Percentiles rank a stretch among this genome's conserved stretches.
Evolutionary conservation across 1,284 basidiomycete genomes (phyloP).

Genomic region (Hortiboletus rubellus): DNA sequence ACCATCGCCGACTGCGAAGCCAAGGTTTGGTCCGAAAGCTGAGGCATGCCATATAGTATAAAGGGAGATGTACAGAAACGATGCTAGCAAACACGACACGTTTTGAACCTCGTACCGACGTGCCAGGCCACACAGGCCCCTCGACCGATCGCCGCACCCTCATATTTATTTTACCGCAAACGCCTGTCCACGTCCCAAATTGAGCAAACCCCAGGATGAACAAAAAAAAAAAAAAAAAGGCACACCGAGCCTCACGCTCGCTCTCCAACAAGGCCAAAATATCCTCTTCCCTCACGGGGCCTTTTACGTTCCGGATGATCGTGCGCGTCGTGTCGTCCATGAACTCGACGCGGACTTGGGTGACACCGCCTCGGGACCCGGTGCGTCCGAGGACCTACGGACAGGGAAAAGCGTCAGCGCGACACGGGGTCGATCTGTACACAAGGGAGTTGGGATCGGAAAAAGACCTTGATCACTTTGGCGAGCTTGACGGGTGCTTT

Average conservation of each 20-base stretch:
- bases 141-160: too few relatives aligned
- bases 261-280: conserved; percentile 97
- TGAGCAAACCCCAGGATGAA: background rate
- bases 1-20: background rate
- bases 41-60: conserved; percentile 3
- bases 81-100: background rate
- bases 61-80: conserved; percentile 1
- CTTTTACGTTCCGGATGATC: conserved; percentile 99
- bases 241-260: conserved; percentile 98
- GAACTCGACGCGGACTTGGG: conserved; percentile 99
- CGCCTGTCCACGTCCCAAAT: conserved; percentile 9
- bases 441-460: background rate
- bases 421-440: background rate
- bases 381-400: conserved; percentile 95
- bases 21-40: background rate
- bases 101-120: background rate
- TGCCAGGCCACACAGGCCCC: too few relatives aligned
- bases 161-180: conserved; percentile 11
- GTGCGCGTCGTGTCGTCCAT: conserved; percentile 96
- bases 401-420: conserved; percentile 3
- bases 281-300: conserved; percentile 95
- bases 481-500: conserved; percentile 95
- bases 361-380: conserved; percentile 99
- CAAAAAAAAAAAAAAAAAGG: too few relatives aligned
- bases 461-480: conserved; percentile 87